Percentiles rank a stretch among this genome's conserved stretches.
phyloP scores from a whole-genome alignment of 352 stramenopile species.

The Thalassiosira allenii region DNA sequence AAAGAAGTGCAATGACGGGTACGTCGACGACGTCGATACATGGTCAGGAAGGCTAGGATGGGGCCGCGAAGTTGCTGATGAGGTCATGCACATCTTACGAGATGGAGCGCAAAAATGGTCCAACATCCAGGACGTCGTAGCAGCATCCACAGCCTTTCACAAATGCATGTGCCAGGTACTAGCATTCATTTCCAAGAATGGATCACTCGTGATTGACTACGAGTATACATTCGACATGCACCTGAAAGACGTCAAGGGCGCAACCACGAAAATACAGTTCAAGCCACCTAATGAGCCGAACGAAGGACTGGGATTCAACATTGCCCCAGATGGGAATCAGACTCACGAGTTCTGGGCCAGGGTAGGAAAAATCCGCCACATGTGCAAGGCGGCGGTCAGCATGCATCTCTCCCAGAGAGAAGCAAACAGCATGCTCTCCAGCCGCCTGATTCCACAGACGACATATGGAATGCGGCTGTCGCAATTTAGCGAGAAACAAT shows the following conservation, averaged over 20 bases:
- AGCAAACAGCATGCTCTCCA: not conserved
- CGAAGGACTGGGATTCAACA: constrained; percentile 1
- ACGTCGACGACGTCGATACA: constrained; percentile 30
- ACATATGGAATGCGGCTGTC: not conserved
- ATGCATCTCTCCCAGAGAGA: not conserved
- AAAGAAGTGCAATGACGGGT: constrained; percentile 9
- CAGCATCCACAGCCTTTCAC: too few species aligned
- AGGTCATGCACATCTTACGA: too few species aligned
- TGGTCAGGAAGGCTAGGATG: not conserved
- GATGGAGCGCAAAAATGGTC: too few species aligned
- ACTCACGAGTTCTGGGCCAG: not conserved
- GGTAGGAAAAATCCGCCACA: not conserved
- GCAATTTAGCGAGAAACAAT: not conserved
- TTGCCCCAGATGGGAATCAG: constrained; percentile 20
- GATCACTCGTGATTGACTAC: too few species aligned
- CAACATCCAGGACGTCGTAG: too few species aligned
- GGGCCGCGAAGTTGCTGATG: not conserved
- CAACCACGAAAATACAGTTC: not conserved
- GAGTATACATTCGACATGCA: not conserved
- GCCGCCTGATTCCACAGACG: constrained; percentile 7
- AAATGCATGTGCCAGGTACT: too few species aligned
- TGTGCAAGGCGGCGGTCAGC: not conserved
- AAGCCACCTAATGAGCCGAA: constrained; percentile 16
- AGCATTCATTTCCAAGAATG: too few species aligned
- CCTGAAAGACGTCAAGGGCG: constrained; percentile 16